Conservation (phyloP, 2,329 filamentous ascomycete species). For the Endoconidiophora laricicola region DNA sequence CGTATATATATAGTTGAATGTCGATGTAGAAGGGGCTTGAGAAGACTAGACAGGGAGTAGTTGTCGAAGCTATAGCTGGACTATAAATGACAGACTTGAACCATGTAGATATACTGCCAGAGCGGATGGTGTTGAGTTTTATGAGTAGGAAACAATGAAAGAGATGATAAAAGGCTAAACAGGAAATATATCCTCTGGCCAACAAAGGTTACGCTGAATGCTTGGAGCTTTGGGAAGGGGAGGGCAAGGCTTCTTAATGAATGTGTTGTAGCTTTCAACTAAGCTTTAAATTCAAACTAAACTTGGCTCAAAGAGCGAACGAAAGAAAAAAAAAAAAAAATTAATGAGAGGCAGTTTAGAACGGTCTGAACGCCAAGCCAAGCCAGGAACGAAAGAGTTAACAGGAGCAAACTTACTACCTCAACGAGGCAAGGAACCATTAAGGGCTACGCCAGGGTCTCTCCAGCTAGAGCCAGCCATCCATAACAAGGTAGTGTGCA, state of each 20-base stretch:
- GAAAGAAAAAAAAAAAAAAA: neutral
- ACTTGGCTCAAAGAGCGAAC: neutral
- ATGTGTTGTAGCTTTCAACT: no score
- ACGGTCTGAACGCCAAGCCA: neutral
- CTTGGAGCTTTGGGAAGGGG: no score
- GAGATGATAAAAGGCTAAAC: neutral
- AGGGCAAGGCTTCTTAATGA: no score
- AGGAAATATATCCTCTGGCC: neutral
- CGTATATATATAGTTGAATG: no score
- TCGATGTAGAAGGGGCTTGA: no score
- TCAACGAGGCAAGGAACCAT: neutral
- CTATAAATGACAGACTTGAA: neutral
- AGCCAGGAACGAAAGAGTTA: constrained; percentile 5
- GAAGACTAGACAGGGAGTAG: neutral
- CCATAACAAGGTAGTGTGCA: no score
- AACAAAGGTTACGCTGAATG: no score
- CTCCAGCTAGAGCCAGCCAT: neutral
- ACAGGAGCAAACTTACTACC: neutral
- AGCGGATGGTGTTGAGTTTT: no score
- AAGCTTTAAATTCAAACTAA: no score
- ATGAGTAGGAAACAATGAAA: neutral
- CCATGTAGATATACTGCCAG: neutral
- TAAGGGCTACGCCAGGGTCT: neutral
- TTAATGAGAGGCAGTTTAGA: neutral
- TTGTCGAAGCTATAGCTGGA: neutral